These are phyloP conservation scores for Pulveroboletus sp. DNA, from an alignment of 1,284 basidiomycete species.

Conservation along the genomic window DNA sequence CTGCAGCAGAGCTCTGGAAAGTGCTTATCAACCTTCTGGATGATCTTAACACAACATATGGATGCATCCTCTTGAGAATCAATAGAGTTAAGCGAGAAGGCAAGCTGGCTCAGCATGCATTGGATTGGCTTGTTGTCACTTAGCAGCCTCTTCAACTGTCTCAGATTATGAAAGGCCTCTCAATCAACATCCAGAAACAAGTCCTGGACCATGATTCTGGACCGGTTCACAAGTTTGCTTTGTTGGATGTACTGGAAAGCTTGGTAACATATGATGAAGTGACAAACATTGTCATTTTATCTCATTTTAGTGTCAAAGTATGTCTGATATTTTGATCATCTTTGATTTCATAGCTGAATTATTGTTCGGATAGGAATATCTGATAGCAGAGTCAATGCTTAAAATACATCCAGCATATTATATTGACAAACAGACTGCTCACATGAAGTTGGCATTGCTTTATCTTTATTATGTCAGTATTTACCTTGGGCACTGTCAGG, in stretches of 20 bases:
- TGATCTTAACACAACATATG: conserved; percentile 9
- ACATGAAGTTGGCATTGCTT: background rate
- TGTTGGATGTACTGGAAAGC: conserved; percentile 9
- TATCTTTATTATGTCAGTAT: background rate
- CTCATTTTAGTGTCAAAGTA: too few relatives aligned
- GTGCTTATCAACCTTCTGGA: conserved; percentile 4
- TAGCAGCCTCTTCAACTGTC: background rate
- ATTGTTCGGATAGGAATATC: background rate
- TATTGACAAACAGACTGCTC: background rate
- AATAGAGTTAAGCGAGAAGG: background rate
- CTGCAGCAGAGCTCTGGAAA: background rate
- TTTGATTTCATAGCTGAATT: background rate
- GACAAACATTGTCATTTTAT: conserved; percentile 3
- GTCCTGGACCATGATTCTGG: background rate
- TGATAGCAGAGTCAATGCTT: background rate
- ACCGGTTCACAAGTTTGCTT: background rate
- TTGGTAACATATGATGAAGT: conserved; percentile 3
- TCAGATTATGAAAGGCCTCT: background rate
- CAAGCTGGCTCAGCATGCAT: background rate
- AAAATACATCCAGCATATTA: background rate
- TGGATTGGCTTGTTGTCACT: conserved; percentile 7
- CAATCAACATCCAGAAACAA: background rate
- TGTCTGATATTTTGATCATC: too few relatives aligned
- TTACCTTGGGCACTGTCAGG: background rate
- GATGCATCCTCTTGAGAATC: conserved; percentile 3